Percentiles rank a stretch among this genome's conserved stretches.
phyloP scores from a whole-genome alignment of 169 alveolate species.

The Plasmodium sp. region DNA sequence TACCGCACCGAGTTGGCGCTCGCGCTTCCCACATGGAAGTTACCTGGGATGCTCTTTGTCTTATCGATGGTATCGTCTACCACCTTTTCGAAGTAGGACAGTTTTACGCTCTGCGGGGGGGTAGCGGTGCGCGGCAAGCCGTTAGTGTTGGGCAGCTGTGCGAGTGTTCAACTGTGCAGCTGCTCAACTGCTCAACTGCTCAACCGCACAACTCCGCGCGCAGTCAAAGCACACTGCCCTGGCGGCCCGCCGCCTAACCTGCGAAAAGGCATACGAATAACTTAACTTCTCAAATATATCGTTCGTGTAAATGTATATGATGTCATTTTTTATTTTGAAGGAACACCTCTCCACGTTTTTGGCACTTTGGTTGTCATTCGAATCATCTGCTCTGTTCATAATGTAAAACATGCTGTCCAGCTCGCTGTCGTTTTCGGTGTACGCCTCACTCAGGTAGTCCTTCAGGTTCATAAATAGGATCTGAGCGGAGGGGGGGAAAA shows the following conservation, averaged over 20 bases:
- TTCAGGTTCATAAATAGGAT: slow-evolving; percentile 16
- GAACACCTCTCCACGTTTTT: slow-evolving; percentile 80
- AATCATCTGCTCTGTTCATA: slow-evolving; percentile 24
- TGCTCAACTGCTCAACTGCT: no score
- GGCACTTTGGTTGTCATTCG: slow-evolving; percentile 14
- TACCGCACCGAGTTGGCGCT: background rate
- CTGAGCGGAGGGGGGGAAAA: background rate
- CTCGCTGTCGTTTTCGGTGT: slow-evolving; percentile 57
- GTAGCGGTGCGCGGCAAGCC: background rate
- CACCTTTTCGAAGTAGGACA: slow-evolving; percentile 85
- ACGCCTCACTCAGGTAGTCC: slow-evolving; percentile 58
- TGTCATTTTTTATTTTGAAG: slow-evolving; percentile 84
- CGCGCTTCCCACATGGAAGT: background rate
- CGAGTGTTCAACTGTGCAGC: no score
- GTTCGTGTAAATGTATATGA: slow-evolving; percentile 82
- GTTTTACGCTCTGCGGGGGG: slow-evolving; percentile 80
- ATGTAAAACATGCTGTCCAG: slow-evolving; percentile 62
- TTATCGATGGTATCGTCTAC: slow-evolving; percentile 88
- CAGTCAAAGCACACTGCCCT: background rate
- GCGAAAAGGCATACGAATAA: slow-evolving; percentile 89
- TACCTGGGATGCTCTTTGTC: slow-evolving; percentile 87
- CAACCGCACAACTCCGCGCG: background rate
- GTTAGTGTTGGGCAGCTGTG: background rate
- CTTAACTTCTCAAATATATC: slow-evolving; percentile 82
- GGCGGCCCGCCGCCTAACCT: slow-evolving; percentile 39